Base-by-base conservation (phyloP, 106 monocot species). In the Cymbidium sinense region DNA sequence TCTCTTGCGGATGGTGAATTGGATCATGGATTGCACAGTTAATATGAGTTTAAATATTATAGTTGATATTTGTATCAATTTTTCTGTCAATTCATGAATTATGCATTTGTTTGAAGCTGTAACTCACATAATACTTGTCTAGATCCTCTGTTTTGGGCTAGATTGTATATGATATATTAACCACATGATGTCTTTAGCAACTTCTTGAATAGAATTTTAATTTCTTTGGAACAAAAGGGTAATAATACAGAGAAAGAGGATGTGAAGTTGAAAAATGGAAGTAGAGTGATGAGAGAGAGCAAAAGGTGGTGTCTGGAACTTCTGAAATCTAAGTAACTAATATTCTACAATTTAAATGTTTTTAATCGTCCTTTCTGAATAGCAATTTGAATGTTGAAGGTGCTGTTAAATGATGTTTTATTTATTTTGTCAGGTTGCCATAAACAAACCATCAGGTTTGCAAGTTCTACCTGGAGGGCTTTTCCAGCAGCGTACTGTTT, bases 391-490 rank as follows among this genome's bases (percentile, higher is more conserved):
- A 41, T 43, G 23, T 73, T 73, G 73, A 41, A 43, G 21, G 13
- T 73, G 36, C 18, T 7, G 21, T 9, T 23, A 39, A 41, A 73
- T 7, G 10, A 73, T 39, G 1, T 27, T 71, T 71, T 28, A 44
- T 34, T 23, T 18, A 18, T 65, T 83, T 43, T 51, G 10, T 71
- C 76, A 96, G 96, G 75, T 95, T 81, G 98, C 86, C 33, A 70
- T 99, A 64, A 90, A 92, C 77, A 99, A 99, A 73, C 98, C 94
- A 70, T 92, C 94, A 75, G 98, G 94, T 20, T 76, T 99, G 79
- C 94, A 99, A 95, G 94, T 99, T 86, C 85, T 99, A 55, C 92
- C 98, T 50, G 94, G 94, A 79, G 94, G 98, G 50, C 88, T 94
- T 69, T 99, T 99, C 79, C 98, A 99, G 79, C 98, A 99, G 75